phyloP scores from a whole-genome alignment of 441 rosid genomes.

The Syzygium syzygioides region DNA sequence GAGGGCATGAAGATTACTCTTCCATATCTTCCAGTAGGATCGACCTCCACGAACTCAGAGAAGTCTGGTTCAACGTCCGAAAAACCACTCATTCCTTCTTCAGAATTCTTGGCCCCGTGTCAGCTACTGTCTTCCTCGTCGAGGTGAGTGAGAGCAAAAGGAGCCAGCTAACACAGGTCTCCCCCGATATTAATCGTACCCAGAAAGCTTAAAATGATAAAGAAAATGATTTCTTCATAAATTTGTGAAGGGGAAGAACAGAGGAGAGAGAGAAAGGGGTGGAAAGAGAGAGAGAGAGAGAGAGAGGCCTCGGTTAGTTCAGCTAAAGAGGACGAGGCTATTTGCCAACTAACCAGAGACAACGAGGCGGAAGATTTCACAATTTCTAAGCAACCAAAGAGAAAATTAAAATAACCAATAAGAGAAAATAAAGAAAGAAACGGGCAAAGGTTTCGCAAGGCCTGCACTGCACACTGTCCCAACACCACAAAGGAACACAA shows the following conservation, averaged over 20 bases:
- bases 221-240: not conserved
- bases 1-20: not conserved
- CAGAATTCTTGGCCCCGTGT: not conserved
- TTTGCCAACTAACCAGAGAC: constrained; percentile 24
- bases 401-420: not conserved
- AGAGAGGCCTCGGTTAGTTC: not conserved
- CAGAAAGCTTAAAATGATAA: not conserved
- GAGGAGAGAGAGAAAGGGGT: not conserved
- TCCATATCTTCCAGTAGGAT: constrained; percentile 20
- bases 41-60: constrained; percentile 14
- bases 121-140: not conserved
- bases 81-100: not conserved
- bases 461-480: not conserved
- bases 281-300: not conserved
- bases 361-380: constrained; percentile 23
- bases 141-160: not conserved
- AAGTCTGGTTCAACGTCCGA: not conserved
- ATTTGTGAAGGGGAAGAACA: not conserved
- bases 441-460: not conserved
- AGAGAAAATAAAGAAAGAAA: not conserved
- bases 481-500: constrained; percentile 2
- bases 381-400: constrained; percentile 1
- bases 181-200: not conserved
- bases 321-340: constrained; percentile 15
- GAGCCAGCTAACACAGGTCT: not conserved